Conservation (phyloP, 345 rosid species). For the Pugionium dolabratum region DNA sequence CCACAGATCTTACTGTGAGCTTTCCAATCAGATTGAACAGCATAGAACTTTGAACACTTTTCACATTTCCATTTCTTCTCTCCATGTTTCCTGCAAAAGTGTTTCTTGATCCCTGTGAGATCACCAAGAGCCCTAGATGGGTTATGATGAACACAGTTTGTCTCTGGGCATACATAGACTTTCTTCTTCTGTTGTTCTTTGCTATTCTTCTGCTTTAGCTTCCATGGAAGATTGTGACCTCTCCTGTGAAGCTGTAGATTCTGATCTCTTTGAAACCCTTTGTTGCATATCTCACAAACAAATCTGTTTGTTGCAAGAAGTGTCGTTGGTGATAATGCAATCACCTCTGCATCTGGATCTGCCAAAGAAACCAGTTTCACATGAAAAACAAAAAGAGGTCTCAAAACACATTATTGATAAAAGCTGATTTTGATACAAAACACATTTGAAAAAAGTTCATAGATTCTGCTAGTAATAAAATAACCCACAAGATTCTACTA, state of each 20-base stretch:
- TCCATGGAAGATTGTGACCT: conserved; percentile 98
- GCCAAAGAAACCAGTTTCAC: conserved; percentile 26
- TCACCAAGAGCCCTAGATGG: conserved; percentile 50
- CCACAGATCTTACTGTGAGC: conserved; percentile 48
- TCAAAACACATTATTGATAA: conserved; percentile 1
- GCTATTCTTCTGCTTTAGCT: conserved; percentile 71
- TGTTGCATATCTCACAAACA: conserved; percentile 92
- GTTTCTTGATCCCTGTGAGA: conserved; percentile 48
- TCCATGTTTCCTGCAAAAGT: conserved; percentile 45
- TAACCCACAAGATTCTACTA: neutral
- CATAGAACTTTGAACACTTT: conserved; percentile 45
- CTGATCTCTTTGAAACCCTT: conserved; percentile 95
- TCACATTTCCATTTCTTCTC: conserved; percentile 50
- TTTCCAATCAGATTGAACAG: conserved; percentile 48
- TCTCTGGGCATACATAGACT: conserved; percentile 45
- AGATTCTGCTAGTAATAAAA: conserved; percentile 4
- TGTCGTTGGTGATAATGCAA: conserved; percentile 83
- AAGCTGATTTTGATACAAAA: conserved; percentile 5
- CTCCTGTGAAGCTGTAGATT: conserved; percentile 93
- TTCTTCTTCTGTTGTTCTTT: conserved; percentile 49
- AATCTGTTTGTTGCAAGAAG: conserved; percentile 85
- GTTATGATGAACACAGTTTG: conserved; percentile 43
- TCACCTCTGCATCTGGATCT: conserved; percentile 95
- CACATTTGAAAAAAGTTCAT: neutral
- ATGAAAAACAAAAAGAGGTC: neutral